Base-by-base conservation (phyloP, 1,284 basidiomycete species). In the Trametes hirsuta region DNA sequence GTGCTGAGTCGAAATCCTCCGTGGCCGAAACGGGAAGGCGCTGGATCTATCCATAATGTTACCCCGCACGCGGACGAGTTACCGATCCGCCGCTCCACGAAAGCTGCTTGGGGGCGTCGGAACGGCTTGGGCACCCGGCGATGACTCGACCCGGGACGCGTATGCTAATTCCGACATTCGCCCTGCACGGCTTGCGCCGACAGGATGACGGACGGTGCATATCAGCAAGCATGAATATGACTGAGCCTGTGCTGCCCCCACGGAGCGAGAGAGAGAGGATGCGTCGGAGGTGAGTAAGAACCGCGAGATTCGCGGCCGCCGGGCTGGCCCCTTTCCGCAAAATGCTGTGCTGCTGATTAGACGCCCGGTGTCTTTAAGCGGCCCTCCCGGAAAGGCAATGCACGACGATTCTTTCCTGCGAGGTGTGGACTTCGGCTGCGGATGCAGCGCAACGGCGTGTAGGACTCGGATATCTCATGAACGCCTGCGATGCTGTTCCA, bases 241-340 rank as follows among this genome's bases (percentile, higher is more conserved):
- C 54, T 51, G 55, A 57, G 55, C 55, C 55, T 57, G 55, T 51
- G 55, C 35, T 15, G 4, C 22, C 30, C 30, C 8, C 30, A 30
- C 30, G 4, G 30, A 30, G 30, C 30, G 30, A 30, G 30, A 30
- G 4, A 30, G 30, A 8, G 30, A 30, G 30, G 30, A 30, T 30
- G 30, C 34, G 34, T 37, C 42, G 55, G 48, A 36, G 55, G 47
- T 57, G 55, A 57, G 48, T 57, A 57, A 57, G 55, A 51, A 46
- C 55, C 48, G 48, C 55, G 21, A 51, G n/a, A 8, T 37, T 18
- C 41, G 5, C 47, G 46, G 40, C 6, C 9, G 21, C 22, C 47
- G 47, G 42, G 48, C 36, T 12, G 50, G 4, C 24, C 44, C 37
- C 30, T 15, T 15, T 25, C 47, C 55, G 55, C 55, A 4, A 4